These are phyloP conservation scores for Trypanosoma avium DNA, from an alignment of 208 protist species.

Conservation along the genomic window DNA sequence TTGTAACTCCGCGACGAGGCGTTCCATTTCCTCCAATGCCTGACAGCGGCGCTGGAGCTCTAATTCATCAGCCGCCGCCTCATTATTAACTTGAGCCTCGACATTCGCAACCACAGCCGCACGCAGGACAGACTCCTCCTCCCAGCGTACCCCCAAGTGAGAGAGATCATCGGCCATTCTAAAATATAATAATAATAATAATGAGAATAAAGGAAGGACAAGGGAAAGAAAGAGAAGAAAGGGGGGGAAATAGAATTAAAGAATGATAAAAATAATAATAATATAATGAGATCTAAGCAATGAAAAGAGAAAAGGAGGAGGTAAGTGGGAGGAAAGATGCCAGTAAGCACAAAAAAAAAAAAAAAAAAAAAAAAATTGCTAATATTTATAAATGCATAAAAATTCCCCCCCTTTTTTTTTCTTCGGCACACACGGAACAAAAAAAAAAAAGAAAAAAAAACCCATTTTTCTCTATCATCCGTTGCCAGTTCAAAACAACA, in stretches of 20 bases:
- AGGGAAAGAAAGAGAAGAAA: slow-evolving; percentile 16
- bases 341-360: slow-evolving; percentile 3
- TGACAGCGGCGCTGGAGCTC: slow-evolving; percentile 37
- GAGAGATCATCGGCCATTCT: slow-evolving; percentile 52
- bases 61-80: slow-evolving; percentile 46
- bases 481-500: too few species aligned
- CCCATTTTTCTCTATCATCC: too few species aligned
- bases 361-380: slow-evolving; percentile 29
- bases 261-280: slow-evolving; percentile 17
- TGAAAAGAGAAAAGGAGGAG: too few species aligned
- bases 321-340: not conserved
- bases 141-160: slow-evolving; percentile 35
- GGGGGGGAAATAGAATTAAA: slow-evolving; percentile 15
- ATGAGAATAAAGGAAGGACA: not conserved
- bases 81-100: slow-evolving; percentile 32
- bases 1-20: slow-evolving; percentile 19
- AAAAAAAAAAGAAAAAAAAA: too few species aligned
- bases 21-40: slow-evolving; percentile 36
- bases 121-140: slow-evolving; percentile 58
- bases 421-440: too few species aligned
- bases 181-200: slow-evolving; percentile 7
- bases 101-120: slow-evolving; percentile 53
- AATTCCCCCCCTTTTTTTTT: too few species aligned
- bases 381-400: too few species aligned
- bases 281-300: too few species aligned